phyloP scores from a whole-genome alignment of 495 filamentous ascomycete species.

The Trichoderma gamsii region DNA sequence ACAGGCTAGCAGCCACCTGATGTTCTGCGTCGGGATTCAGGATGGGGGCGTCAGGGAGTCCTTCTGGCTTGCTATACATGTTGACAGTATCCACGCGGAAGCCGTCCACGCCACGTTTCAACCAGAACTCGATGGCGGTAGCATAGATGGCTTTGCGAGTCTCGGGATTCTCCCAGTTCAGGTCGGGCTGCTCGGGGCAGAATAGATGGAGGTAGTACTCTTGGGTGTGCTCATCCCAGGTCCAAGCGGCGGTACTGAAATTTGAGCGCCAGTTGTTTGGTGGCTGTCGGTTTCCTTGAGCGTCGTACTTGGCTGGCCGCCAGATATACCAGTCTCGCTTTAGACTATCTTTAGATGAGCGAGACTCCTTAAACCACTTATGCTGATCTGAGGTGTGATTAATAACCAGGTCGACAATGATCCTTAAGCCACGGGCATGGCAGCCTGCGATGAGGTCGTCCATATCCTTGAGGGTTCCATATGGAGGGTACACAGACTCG shows the following conservation, averaged over 20 bases:
- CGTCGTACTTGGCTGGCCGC: constrained; percentile 49
- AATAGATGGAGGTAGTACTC: constrained; percentile 67
- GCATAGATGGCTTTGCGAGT: constrained; percentile 57
- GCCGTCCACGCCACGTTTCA: constrained; percentile 56
- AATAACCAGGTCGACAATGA: constrained; percentile 66
- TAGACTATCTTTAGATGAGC: constrained; percentile 47
- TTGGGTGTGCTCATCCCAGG: constrained; percentile 51
- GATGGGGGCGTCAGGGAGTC: constrained; percentile 53
- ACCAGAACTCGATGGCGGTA: constrained; percentile 58
- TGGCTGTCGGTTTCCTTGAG: constrained; percentile 49
- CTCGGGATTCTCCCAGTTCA: constrained; percentile 61
- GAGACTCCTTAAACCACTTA: constrained; percentile 61
- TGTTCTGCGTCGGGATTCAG: constrained; percentile 29
- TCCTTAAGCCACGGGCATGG: constrained; percentile 54
- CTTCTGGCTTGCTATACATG: constrained; percentile 54
- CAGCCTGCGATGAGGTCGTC: constrained; percentile 54
- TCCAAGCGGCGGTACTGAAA: constrained; percentile 49
- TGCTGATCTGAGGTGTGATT: constrained; percentile 68
- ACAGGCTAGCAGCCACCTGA: constrained; percentile 44
- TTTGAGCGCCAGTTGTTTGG: constrained; percentile 61
- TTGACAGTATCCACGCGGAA: constrained; percentile 67
- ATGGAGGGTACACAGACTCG: constrained; percentile 52
- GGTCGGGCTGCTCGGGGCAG: constrained; percentile 54
- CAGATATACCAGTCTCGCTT: constrained; percentile 67
- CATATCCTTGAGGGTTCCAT: constrained; percentile 62